phyloP scores from a whole-genome alignment of 768 basidiomycete species.

The Lentinula lateritia region DNA sequence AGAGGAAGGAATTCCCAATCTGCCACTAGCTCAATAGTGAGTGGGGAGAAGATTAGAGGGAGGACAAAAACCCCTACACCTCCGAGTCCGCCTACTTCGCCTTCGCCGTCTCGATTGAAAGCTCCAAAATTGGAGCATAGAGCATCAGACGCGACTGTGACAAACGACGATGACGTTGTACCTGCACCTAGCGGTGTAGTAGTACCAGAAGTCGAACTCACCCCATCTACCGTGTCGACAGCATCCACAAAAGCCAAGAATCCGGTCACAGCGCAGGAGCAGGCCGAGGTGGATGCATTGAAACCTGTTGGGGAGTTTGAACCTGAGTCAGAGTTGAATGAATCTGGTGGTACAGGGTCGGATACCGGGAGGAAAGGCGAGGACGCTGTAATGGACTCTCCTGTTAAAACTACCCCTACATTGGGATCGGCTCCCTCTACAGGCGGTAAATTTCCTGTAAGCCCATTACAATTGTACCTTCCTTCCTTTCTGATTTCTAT shows the following conservation, averaged over 20 bases:
- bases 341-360: neutral
- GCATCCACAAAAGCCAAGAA: neutral
- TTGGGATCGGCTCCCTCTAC: neutral
- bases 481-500: neutral
- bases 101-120: neutral
- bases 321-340: neutral
- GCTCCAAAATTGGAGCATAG: neutral
- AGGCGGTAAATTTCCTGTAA: neutral
- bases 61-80: constrained; percentile 4
- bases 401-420: neutral
- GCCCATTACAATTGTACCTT: too few species aligned
- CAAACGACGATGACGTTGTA: neutral
- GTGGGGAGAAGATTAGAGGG: neutral
- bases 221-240: neutral
- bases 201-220: neutral
- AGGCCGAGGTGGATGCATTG: constrained; percentile 3
- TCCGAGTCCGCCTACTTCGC: neutral
- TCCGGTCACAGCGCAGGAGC: neutral
- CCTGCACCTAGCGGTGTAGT: too few species aligned
- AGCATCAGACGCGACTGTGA: neutral
- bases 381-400: neutral
- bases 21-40: neutral
- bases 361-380: neutral
- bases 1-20: neutral
- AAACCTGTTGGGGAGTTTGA: constrained; percentile 2